A percentile compares a stretch with the other conserved stretches of the same genome.
These are phyloP conservation scores for Lipomyces starkeyi DNA, from an alignment of 805 yeast genomes.

Conservation along the genomic window DNA sequence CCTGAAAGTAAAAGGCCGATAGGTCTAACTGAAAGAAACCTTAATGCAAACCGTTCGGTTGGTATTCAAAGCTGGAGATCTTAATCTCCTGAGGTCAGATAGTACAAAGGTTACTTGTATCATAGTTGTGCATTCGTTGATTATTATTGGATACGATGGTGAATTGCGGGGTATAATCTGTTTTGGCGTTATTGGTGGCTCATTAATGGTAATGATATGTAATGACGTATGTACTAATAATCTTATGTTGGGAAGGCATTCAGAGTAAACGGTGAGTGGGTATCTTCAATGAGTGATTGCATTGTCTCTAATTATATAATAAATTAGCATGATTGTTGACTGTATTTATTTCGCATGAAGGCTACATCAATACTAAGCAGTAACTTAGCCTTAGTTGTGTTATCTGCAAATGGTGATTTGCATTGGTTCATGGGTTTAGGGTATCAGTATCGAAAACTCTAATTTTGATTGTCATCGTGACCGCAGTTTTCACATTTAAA, in stretches of 20 bases:
- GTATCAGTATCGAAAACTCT: neutral
- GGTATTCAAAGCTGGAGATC: too few relatives aligned
- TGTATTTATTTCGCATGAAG: neutral
- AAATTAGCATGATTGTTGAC: neutral
- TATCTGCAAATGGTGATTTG: too few relatives aligned
- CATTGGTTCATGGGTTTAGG: neutral
- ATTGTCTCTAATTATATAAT: neutral
- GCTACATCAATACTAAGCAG: too few relatives aligned
- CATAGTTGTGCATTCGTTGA: neutral
- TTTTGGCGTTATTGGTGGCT: conserved; percentile 2
- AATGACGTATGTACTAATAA: neutral
- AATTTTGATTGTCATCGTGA: neutral
- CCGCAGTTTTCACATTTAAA: neutral
- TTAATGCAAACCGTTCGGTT: neutral
- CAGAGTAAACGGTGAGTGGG: neutral
- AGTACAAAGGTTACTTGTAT: conserved; percentile 1
- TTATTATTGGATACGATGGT: neutral
- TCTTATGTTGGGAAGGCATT: neutral
- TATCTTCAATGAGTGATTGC: neutral
- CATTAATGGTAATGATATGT: neutral
- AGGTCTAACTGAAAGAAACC: neutral
- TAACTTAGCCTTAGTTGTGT: too few relatives aligned
- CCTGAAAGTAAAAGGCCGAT: neutral
- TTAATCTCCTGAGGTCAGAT: neutral
- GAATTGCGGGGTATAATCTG: neutral